Conservation (phyloP, 805 yeast genomes). For the Kurtzmaniella fragi region DNA sequence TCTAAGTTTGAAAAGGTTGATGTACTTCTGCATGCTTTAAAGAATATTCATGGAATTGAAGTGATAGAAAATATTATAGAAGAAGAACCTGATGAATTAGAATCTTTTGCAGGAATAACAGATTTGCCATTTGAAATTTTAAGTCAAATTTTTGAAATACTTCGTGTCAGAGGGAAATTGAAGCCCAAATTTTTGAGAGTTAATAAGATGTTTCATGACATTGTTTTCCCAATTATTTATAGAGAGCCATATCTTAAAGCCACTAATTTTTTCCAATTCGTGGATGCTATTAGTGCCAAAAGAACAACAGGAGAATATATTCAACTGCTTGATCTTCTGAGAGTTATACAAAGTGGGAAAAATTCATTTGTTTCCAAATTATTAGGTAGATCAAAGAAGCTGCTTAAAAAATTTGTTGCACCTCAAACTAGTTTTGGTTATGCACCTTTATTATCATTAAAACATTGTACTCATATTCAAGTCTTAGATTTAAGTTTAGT, state of each 20-base stretch:
- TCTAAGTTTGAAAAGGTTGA: conserved; percentile 49
- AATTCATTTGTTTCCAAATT: conserved; percentile 85
- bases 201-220: conserved; percentile 52
- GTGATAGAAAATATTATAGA: conserved; percentile 12
- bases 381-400: conserved; percentile 67
- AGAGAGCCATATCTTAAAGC: conserved; percentile 57
- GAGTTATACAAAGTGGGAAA: conserved; percentile 84
- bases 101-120: conserved; percentile 21
- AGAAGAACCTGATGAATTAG: too few species aligned
- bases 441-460: conserved; percentile 79
- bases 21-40: conserved; percentile 34
- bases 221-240: conserved; percentile 65
- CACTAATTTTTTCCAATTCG: conserved; percentile 66
- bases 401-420: conserved; percentile 68
- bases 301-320: conserved; percentile 54
- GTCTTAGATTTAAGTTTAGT: conserved; percentile 78
- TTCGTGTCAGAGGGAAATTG: conserved; percentile 23
- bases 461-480: conserved; percentile 59
- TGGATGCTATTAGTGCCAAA: conserved; percentile 55
- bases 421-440: conserved; percentile 95
- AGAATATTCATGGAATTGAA: conserved; percentile 16
- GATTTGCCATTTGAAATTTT: conserved; percentile 33
- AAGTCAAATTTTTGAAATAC: conserved; percentile 24
- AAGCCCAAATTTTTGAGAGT: conserved; percentile 54
- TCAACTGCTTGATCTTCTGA: conserved; percentile 62